Evolutionary conservation across 768 basidiomycete species (phyloP).

Genomic region (Psilocybe tampanensis): DNA sequence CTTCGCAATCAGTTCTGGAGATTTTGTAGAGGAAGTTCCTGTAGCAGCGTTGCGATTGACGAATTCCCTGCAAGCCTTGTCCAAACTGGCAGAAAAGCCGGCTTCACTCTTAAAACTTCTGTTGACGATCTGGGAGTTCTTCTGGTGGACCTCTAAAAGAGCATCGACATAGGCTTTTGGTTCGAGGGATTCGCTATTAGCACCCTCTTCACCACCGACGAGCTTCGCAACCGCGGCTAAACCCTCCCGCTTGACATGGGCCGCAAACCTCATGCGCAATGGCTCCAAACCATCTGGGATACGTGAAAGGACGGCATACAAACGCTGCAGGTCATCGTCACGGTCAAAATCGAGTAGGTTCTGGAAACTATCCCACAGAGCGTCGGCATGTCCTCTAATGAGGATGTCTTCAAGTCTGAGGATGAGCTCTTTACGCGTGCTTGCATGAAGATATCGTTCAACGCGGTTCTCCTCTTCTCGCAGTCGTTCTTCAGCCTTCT

Average conservation of each 20-base stretch:
- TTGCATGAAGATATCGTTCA: slow-evolving; percentile 90
- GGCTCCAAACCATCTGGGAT: slow-evolving; percentile 94
- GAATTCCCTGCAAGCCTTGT: slow-evolving; percentile 96
- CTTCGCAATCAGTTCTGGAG: slow-evolving; percentile 93
- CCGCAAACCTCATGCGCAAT: slow-evolving; percentile 91
- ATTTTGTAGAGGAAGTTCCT: slow-evolving; percentile 85
- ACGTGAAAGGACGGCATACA: slow-evolving; percentile 94
- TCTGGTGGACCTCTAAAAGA: slow-evolving; percentile 88
- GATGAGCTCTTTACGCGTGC: slow-evolving; percentile 85
- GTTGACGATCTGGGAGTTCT: slow-evolving; percentile 91
- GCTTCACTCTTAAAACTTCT: slow-evolving; percentile 94
- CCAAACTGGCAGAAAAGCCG: slow-evolving; percentile 93
- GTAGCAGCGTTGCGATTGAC: slow-evolving; percentile 95
- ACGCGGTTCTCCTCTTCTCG: slow-evolving; percentile 96
- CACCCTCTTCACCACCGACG: slow-evolving; percentile 64
- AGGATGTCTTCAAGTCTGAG: slow-evolving; percentile 92
- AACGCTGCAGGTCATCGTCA: slow-evolving; percentile 94
- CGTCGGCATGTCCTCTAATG: slow-evolving; percentile 85
- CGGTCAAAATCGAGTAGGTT: slow-evolving; percentile 90
- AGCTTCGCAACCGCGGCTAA: slow-evolving; percentile 82
- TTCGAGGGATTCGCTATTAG: slow-evolving; percentile 72
- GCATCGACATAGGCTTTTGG: slow-evolving; percentile 97
- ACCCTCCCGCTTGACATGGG: slow-evolving; percentile 93
- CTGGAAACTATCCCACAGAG: slow-evolving; percentile 98
- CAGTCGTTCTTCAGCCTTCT: slow-evolving; percentile 92